Percentiles rank a stretch among this genome's conserved stretches.
Conservation (phyloP, 768 basidiomycete genomes). For the Pleurotus platypus region DNA sequence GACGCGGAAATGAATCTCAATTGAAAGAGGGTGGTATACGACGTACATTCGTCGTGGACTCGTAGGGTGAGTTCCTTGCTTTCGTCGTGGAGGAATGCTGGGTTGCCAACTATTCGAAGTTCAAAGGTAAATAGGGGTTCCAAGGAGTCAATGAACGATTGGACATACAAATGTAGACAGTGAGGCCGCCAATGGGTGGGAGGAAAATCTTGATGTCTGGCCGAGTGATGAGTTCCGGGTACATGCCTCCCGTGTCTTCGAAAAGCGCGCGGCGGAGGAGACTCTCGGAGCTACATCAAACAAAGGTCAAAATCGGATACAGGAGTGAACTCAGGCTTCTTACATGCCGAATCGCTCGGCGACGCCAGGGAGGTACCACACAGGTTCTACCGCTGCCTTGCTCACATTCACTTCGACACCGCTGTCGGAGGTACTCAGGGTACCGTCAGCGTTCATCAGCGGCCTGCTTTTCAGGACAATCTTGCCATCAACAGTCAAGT, state of each 20-base stretch:
- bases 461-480: conserved; percentile 71
- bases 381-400: conserved; percentile 95
- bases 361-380: conserved; percentile 93
- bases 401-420: conserved; percentile 87
- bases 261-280: conserved; percentile 88
- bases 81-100: conserved; percentile 71
- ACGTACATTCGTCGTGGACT: conserved; percentile 89
- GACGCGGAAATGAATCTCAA: neutral
- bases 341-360: conserved; percentile 93
- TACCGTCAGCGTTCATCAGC: conserved; percentile 61
- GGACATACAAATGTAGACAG: conserved; percentile 83
- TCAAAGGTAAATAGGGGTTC: no score
- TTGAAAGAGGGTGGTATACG: neutral
- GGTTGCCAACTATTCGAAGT: conserved; percentile 64
- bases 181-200: conserved; percentile 88
- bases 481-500: conserved; percentile 75
- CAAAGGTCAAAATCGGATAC: neutral
- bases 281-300: conserved; percentile 61
- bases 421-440: conserved; percentile 48
- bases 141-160: neutral
- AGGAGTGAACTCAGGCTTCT: conserved; percentile 22
- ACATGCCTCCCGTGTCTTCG: conserved; percentile 96
- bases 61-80: conserved; percentile 81
- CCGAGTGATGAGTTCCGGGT: conserved; percentile 92
- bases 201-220: conserved; percentile 95